A percentile compares a stretch with the other conserved stretches of the same genome.
Evolutionary conservation across 345 rosid genomes (phyloP).

Genomic region (Eucalyptus erythrocorys): DNA sequence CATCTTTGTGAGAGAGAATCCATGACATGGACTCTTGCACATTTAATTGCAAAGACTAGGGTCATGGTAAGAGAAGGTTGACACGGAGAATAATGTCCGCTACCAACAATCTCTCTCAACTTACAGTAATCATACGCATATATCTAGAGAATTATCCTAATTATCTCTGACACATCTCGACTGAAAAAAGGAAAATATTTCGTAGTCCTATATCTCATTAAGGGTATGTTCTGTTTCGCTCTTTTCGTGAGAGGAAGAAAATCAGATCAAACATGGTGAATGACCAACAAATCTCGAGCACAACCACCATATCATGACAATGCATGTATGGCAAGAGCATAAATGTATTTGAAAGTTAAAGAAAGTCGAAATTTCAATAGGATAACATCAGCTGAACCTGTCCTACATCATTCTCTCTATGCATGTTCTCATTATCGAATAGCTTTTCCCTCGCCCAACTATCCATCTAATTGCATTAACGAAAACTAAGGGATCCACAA

Average conservation of each 20-base stretch:
- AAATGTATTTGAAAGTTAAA: neutral
- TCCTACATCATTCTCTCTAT: neutral
- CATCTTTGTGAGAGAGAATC: neutral
- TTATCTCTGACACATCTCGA: neutral
- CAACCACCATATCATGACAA: neutral
- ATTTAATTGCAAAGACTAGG: neutral
- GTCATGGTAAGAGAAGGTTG: neutral
- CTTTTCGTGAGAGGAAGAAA: neutral
- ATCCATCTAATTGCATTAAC: neutral
- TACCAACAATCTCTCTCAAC: neutral
- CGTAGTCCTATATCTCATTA: neutral
- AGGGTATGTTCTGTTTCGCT: neutral
- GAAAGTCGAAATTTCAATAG: neutral
- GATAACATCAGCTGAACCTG: neutral
- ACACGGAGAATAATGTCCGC: neutral
- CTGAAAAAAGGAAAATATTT: neutral
- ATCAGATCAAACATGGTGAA: neutral
- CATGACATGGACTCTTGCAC: neutral
- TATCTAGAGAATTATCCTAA: neutral
- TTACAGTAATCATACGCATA: neutral
- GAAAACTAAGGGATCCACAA: neutral
- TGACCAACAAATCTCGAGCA: neutral
- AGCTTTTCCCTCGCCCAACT: neutral
- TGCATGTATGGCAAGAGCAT: neutral
- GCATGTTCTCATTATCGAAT: neutral